Base-by-base conservation (phyloP, 331 rosid species). In the Ulmus americana region DNA sequence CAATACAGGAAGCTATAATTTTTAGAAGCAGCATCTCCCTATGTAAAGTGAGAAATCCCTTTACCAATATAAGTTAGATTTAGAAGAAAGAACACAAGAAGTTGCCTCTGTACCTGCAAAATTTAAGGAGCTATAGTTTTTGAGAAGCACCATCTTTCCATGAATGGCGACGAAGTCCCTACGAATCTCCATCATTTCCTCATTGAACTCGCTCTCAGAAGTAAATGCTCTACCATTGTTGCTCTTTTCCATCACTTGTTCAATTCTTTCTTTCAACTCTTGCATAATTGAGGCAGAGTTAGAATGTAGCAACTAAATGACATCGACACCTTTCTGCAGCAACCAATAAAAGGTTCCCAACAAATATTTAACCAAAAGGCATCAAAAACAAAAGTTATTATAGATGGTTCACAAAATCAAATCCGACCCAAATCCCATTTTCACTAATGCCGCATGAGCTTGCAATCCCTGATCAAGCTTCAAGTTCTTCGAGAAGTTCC, bases 101-200 rank as follows among this genome's bases (percentile, higher is more conserved):
- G 61, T 16, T 60, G 41, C 61, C 58, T 54, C 9, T 45, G 28
- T 81, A 90, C 99, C 99, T 69, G 96, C 95, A 82, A 94, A 94
- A 76, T 94, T 94, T 77, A 94, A 74, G 71, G 97, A 94, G 72
- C 99, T 94, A 72, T 90, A 94, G 73, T 82, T 94, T 80, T 90
- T 90, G 1, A 94, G 92, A 55, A 94, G 97, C 75, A 90, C 97
- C 97, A 94, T 90, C 77, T 85, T 87, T 74, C 99, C 99, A 71
- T 94, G 99, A 74, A 94, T 87, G 76, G 91, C 77, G 66, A 94
- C 99, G 13, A 94, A 90, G 79, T 90, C 97, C 86, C 73, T 90
- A 68, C 95, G 94, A 35, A 90, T 94, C 64, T 82, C 95, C 99
- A 94, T 94, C 84, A 85, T 82, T 80, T 94, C 99, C 79, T 94